Conservation (phyloP, 371 early-diverging fungal species). For the Blakeslea trispora region DNA sequence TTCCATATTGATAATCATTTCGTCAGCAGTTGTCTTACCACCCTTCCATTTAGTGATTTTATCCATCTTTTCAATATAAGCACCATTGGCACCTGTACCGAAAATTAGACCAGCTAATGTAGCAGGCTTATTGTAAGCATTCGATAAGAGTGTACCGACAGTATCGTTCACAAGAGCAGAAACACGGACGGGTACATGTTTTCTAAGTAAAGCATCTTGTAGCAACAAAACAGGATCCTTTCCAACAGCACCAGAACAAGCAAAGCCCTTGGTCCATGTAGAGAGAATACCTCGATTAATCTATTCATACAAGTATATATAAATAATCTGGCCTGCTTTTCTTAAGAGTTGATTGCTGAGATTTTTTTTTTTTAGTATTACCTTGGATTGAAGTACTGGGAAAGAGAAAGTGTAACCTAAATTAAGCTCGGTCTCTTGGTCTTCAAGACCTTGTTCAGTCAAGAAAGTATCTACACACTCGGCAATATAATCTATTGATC, state of each 20-base stretch:
- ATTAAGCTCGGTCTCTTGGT: conserved; percentile 45
- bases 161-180: conserved; percentile 96
- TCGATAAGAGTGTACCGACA: conserved; percentile 89
- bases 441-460: conserved; percentile 53
- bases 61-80: conserved; percentile 83
- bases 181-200: conserved; percentile 73
- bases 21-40: conserved; percentile 41
- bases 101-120: conserved; percentile 90
- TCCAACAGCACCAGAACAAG: conserved; percentile 75
- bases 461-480: conserved; percentile 83
- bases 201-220: conserved; percentile 82
- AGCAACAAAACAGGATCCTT: conserved; percentile 87
- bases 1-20: conserved; percentile 94
- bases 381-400: conserved; percentile 82
- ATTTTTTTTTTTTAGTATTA: conserved; percentile 16
- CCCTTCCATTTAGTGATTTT: conserved; percentile 76
- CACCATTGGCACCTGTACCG: conserved; percentile 97
- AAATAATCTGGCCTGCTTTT: conserved; percentile 6
- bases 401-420: conserved; percentile 97
- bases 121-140: conserved; percentile 80
- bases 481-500: conserved; percentile 68
- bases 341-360: conserved; percentile 4
- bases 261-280: conserved; percentile 95
- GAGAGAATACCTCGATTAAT: conserved; percentile 79
- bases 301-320: conserved; percentile 7